Base-by-base conservation (phyloP, 495 filamentous ascomycete genomes). In the Aspergillus indologenus region DNA sequence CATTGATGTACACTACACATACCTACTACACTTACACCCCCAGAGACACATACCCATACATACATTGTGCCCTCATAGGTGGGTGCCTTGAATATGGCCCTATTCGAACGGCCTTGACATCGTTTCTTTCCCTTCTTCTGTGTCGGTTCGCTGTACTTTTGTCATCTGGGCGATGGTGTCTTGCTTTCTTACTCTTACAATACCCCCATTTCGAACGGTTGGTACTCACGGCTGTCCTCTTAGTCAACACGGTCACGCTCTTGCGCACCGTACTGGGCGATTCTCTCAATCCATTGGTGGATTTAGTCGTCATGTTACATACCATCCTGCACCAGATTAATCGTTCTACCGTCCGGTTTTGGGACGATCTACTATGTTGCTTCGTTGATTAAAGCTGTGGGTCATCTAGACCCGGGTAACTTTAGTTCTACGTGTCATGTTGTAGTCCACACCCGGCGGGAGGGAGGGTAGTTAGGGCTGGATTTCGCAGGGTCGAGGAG, bases 161-260 rank as follows among this genome's bases (percentile, higher is more conserved):
- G 50, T 56, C 20, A 55, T 46, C 11, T 29, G 34, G 34, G 34
- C 34, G n/a, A 40, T 57, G 23, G 29, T 46, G n/a, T 57, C 31
- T 44, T 42, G 21, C 44, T 58, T 53, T 11, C 45, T 57, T 21
- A 20, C 65, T n/a, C n/a, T 58, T 55, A 49, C 62, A 75, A 75
- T 75, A 75, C 72, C 72, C 72, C 65, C n/a, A n/a, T 56, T 46
- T 68, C 60, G 54, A 65, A 58, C 65, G 68, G 68, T 56, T 70
- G 67, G 68, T 73, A 71, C 65, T 67, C 50, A 11, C 59, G 34
- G 34, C 12, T 40, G 34, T 40, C 12, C 12, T 14, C 7, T 65
- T 56, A 61, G 60, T 66, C 52, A 44, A 21, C 18, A 61, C 49
- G 58, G 29, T 52, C 43, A n/a, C n/a, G n/a, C n/a, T n/a, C 52